Conservation (phyloP, 192 early-diverging fungal genomes). For the Coemansia javaensis region DNA sequence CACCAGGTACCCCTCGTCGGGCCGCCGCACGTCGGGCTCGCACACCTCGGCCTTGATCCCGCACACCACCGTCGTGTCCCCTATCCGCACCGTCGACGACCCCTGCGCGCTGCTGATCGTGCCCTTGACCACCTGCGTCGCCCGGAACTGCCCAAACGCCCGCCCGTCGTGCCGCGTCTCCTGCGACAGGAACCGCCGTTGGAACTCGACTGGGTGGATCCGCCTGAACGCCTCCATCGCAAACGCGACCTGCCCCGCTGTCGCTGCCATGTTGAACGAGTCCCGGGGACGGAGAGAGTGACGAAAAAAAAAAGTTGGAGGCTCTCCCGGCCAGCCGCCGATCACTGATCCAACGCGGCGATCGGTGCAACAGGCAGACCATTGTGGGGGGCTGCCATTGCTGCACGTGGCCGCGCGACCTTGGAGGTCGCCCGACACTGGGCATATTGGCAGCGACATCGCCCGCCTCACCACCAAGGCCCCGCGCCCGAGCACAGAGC, state of each 20-base stretch:
- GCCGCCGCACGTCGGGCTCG: conserved; percentile 64
- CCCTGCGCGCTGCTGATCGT: conserved; percentile 77
- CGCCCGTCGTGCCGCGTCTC: conserved; percentile 81
- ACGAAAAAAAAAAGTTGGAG: too few relatives aligned
- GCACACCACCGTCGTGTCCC: conserved; percentile 85
- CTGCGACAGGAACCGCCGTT: conserved; percentile 75
- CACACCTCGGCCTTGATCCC: conserved; percentile 94
- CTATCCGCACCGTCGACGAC: conserved; percentile 80
- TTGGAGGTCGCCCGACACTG: too few relatives aligned
- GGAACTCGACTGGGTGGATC: conserved; percentile 83
- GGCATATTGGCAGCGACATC: too few relatives aligned
- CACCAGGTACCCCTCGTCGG: conserved; percentile 79
- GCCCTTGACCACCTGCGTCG: conserved; percentile 53
- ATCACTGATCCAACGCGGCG: too few relatives aligned
- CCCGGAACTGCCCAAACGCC: conserved; percentile 61
- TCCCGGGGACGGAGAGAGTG: too few relatives aligned
- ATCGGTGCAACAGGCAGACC: too few relatives aligned
- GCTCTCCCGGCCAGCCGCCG: too few relatives aligned
- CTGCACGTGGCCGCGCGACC: too few relatives aligned
- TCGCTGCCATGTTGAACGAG: conserved; percentile 12
- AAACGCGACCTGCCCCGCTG: conserved; percentile 29
- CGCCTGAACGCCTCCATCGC: conserved; percentile 74
- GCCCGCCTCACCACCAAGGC: too few relatives aligned
- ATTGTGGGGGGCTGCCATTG: too few relatives aligned
- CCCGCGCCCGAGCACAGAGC: too few relatives aligned